Evolutionary conservation across 257 asterid genomes (phyloP).

Genomic region (Avicennia marina): DNA sequence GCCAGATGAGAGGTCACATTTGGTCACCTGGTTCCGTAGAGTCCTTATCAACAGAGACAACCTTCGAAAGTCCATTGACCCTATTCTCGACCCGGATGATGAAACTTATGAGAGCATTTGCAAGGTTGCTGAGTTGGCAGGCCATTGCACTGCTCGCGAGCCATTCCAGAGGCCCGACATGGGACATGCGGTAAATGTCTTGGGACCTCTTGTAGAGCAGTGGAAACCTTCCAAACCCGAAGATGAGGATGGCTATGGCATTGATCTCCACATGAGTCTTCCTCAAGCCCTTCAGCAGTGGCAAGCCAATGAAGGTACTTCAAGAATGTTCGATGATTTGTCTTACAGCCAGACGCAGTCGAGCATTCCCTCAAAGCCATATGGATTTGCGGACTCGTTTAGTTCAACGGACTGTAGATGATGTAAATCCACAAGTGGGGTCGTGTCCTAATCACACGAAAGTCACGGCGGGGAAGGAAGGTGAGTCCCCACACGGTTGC

Average conservation of each 20-base stretch:
- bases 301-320: conserved; percentile 90
- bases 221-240: conserved; percentile 45
- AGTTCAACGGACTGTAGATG: conserved; percentile 72
- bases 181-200: conserved; percentile 63
- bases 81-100: conserved; percentile 43
- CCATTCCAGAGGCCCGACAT: conserved; percentile 64
- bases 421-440: neutral
- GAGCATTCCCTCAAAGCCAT: conserved; percentile 74
- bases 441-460: too few relatives aligned
- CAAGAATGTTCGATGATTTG: conserved; percentile 79
- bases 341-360: conserved; percentile 66
- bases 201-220: conserved; percentile 53
- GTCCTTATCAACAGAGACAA: conserved; percentile 50
- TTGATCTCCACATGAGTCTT: conserved; percentile 74
- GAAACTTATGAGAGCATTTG: conserved; percentile 49
- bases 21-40: conserved; percentile 63
- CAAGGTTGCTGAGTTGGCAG: conserved; percentile 54
- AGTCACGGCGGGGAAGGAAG: too few relatives aligned
- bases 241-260: conserved; percentile 59
- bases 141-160: conserved; percentile 61
- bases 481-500: too few relatives aligned
- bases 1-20: conserved; percentile 56
- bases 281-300: conserved; percentile 88
- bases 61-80: conserved; percentile 44
- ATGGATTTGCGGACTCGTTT: conserved; percentile 69